A percentile compares a stretch with the other conserved stretches of the same genome.
These are phyloP conservation scores for Metarhizium album DNA, from an alignment of 2,329 filamentous ascomycete genomes.

Conservation along the genomic window DNA sequence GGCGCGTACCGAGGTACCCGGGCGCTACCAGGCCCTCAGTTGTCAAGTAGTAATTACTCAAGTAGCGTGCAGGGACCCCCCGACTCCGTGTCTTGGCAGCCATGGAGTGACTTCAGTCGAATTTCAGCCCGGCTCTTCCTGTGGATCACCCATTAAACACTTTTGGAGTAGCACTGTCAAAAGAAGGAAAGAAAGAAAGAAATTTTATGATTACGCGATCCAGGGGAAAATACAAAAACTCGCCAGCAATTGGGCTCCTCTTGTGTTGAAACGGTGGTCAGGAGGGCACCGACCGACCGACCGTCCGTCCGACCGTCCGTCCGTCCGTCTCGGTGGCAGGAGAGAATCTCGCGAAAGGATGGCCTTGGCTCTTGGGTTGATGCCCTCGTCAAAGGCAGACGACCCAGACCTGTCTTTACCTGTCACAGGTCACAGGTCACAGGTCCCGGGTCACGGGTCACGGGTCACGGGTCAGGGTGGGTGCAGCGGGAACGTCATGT, in stretches of 20 bases:
- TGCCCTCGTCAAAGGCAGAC: neutral
- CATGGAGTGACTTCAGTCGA: constrained; percentile 4
- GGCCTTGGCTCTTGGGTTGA: neutral
- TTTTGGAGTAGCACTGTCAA: constrained; percentile 1
- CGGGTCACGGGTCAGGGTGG: constrained; percentile 5
- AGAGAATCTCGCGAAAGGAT: neutral
- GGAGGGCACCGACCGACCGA: neutral
- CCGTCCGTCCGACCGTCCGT: no score
- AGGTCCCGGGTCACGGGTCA: no score
- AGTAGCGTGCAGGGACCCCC: constrained; percentile 4
- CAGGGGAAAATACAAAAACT: neutral
- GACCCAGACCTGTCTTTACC: no score
- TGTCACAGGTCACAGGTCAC: no score
- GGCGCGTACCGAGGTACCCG: no score
- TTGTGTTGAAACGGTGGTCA: neutral
- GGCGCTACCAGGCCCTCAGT: no score
- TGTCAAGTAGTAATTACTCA: no score
- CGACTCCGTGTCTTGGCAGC: constrained; percentile 3
- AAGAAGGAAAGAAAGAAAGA: neutral
- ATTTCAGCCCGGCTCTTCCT: constrained; percentile 6
- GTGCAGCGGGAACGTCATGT: constrained; percentile 7
- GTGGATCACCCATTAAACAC: constrained; percentile 7
- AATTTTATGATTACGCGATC: neutral
- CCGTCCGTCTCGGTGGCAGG: neutral
- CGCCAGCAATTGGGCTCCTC: neutral